Evolutionary conservation across 352 stramenopile species (phyloP).

Genomic region (Globisporangium paddicum): DNA sequence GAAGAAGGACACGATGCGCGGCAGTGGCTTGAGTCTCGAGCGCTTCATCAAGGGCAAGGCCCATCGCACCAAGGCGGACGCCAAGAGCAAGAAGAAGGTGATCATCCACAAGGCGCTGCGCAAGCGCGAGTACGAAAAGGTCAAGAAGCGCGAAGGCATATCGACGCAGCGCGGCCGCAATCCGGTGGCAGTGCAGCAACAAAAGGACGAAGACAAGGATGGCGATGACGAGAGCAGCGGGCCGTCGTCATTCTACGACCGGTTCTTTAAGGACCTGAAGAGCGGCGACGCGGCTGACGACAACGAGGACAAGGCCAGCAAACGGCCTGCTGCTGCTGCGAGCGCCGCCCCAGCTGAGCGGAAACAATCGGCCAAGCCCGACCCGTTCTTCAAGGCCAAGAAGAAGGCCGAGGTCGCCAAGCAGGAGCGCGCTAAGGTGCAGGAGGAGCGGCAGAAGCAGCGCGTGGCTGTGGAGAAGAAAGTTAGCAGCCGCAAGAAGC

Average conservation of each 20-base stretch:
- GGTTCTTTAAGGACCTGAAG: conserved; percentile 65
- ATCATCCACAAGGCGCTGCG: conserved; percentile 80
- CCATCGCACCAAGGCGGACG: conserved; percentile 70
- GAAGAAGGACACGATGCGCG: conserved; percentile 41
- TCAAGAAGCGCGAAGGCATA: conserved; percentile 56
- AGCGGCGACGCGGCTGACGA: conserved; percentile 29
- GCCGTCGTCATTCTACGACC: conserved; percentile 71
- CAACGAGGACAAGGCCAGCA: conserved; percentile 11
- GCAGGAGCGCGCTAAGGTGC: conserved; percentile 36
- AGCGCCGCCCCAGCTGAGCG: conserved; percentile 9
- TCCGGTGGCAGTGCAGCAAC: conserved; percentile 9
- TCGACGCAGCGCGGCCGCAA: conserved; percentile 14
- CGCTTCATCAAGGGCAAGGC: conserved; percentile 86
- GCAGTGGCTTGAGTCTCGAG: conserved; percentile 81
- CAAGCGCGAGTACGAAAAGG: conserved; percentile 76
- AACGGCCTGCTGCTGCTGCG: neutral
- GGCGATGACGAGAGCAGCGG: conserved; percentile 8
- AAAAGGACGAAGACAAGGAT: conserved; percentile 6
- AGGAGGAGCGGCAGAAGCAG: conserved; percentile 49
- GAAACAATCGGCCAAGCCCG: conserved; percentile 34
- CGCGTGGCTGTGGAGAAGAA: conserved; percentile 60
- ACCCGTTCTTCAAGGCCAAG: conserved; percentile 84
- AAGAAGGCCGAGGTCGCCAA: conserved; percentile 61
- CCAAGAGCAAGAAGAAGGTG: conserved; percentile 80
- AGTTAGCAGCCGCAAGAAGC: conserved; percentile 79